Percentiles rank a stretch among this genome's conserved stretches.
phyloP scores from a whole-genome alignment of 106 monocot species.

The Dioscorea dumetorum region DNA sequence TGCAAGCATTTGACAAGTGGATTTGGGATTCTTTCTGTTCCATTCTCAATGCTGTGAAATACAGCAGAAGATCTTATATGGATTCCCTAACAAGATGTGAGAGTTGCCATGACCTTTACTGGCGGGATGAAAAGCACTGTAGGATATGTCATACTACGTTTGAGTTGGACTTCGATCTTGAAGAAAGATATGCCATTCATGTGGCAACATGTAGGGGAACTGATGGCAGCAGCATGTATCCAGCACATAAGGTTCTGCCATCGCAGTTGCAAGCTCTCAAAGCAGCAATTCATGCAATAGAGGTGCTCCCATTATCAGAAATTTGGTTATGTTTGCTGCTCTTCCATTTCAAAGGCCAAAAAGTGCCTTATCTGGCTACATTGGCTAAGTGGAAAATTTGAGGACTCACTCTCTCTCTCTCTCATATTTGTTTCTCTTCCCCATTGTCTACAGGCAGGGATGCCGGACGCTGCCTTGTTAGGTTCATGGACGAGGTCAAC shows the following conservation, averaged over 20 bases:
- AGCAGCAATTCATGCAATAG: constrained; percentile 87
- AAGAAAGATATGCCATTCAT: constrained; percentile 92
- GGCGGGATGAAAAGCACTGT: constrained; percentile 96
- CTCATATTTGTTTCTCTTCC: neutral
- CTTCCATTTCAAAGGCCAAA: too few species aligned
- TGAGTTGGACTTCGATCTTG: constrained; percentile 87
- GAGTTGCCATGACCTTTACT: constrained; percentile 83
- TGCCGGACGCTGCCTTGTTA: constrained; percentile 56
- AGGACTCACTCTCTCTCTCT: neutral
- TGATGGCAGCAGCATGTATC: constrained; percentile 31
- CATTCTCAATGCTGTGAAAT: constrained; percentile 58
- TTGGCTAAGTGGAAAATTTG: too few species aligned
- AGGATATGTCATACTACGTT: constrained; percentile 81
- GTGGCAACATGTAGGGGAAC: constrained; percentile 59
- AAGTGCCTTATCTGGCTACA: too few species aligned
- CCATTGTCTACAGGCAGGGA: constrained; percentile 28
- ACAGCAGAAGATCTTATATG: constrained; percentile 38
- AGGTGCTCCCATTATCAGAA: constrained; percentile 39
- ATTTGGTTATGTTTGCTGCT: neutral
- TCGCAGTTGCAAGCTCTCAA: constrained; percentile 90
- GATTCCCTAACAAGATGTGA: constrained; percentile 67
- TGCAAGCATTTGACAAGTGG: constrained; percentile 89
- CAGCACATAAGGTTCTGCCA: constrained; percentile 55
- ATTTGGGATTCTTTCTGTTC: constrained; percentile 70
- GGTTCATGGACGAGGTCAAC: constrained; percentile 63